A percentile compares a stretch with the other conserved stretches of the same genome.
phyloP scores from a whole-genome alignment of 257 asterid species.

The Hygrophila difformis region DNA sequence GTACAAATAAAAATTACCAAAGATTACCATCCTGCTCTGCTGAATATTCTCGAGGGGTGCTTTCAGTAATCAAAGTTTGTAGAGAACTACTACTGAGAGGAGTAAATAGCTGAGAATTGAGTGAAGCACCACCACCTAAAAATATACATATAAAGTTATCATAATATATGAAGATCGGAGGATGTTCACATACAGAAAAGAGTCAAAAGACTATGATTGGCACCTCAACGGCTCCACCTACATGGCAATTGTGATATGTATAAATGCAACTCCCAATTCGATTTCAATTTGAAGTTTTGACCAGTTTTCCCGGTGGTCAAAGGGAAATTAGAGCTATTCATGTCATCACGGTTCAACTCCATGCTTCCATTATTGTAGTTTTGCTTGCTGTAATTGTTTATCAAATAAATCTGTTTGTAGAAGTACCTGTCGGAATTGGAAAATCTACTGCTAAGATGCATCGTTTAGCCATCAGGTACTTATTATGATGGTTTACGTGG shows the following conservation, averaged over 20 bases:
- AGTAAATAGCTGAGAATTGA: constrained; percentile 35
- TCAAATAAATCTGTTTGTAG: constrained; percentile 43
- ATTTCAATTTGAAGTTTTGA: constrained; percentile 36
- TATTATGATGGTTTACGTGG: no score
- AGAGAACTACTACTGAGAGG: constrained; percentile 21
- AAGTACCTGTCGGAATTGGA: constrained; percentile 49
- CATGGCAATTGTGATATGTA: constrained; percentile 88
- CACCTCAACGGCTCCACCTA: no score
- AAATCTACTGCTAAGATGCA: constrained; percentile 9
- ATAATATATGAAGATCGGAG: not conserved
- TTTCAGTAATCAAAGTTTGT: constrained; percentile 15
- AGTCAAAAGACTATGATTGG: constrained; percentile 6
- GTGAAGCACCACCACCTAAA: constrained; percentile 75
- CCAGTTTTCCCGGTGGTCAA: constrained; percentile 30
- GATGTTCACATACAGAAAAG: not conserved
- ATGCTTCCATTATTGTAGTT: constrained; percentile 20
- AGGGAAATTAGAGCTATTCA: constrained; percentile 24
- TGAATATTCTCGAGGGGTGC: constrained; percentile 17
- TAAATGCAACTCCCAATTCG: constrained; percentile 65
- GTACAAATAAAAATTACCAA: not conserved
- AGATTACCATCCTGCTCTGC: constrained; percentile 34
- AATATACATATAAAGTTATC: constrained; percentile 1
- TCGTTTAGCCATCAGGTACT: constrained; percentile 1
- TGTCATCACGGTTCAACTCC: constrained; percentile 22
- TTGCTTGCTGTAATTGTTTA: constrained; percentile 17